Conservation (phyloP, 2,329 filamentous ascomycete species). For the Microdochium bolleyi region DNA sequence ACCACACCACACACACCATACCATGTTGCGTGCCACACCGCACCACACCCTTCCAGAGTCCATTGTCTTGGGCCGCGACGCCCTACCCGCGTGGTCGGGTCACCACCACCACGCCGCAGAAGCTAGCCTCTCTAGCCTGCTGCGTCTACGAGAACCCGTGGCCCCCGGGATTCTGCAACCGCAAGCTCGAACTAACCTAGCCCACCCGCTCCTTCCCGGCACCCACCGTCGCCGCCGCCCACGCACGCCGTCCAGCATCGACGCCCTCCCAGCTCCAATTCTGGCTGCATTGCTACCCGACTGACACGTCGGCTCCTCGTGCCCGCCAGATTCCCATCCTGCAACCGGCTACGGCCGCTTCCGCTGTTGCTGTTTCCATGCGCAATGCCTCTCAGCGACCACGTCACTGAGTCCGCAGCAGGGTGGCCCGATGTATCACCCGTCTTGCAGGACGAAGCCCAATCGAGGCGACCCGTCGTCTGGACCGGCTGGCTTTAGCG, state of each 20-base stretch:
- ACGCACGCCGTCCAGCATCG: background rate
- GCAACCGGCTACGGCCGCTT: background rate
- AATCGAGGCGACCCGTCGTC: too few relatives aligned
- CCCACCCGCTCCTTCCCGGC: background rate
- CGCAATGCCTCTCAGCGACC: background rate
- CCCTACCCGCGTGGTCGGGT: too few relatives aligned
- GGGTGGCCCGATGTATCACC: too few relatives aligned
- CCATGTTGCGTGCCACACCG: too few relatives aligned
- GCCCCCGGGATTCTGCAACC: background rate
- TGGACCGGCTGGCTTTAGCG: too few relatives aligned
- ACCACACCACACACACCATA: too few relatives aligned
- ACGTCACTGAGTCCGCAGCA: background rate
- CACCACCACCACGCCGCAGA: background rate
- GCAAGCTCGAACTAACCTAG: background rate
- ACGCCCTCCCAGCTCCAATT: background rate
- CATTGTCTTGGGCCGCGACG: too few relatives aligned
- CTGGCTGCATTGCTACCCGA: background rate
- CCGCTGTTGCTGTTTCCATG: background rate
- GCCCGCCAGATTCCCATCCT: background rate
- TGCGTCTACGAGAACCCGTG: background rate
- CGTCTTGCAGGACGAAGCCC: too few relatives aligned
- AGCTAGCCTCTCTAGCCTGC: background rate
- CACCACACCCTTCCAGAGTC: too few relatives aligned
- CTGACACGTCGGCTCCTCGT: background rate
- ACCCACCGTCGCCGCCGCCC: background rate